phyloP scores from a whole-genome alignment of 768 basidiomycete species.

The Phlebiopsis flavidoalba region DNA sequence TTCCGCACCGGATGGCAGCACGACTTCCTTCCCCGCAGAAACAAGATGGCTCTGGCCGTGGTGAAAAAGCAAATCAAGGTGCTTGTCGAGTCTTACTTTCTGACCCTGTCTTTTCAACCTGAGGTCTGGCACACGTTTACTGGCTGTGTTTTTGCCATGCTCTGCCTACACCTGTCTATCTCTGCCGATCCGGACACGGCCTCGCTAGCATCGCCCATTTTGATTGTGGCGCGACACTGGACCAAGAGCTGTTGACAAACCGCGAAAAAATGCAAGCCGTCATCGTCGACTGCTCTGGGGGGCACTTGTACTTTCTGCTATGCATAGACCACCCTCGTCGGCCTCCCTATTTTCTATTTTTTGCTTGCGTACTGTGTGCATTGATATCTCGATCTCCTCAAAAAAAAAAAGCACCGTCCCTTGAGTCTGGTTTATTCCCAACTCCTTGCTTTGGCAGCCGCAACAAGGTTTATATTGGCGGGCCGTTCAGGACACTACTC shows the following conservation, averaged over 20 bases:
- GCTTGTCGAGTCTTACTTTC: constrained; percentile 23
- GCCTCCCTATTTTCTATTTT: not conserved
- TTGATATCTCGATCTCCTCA: not conserved
- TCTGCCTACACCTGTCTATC: constrained; percentile 45
- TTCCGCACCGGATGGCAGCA: constrained; percentile 6
- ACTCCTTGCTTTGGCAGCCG: constrained; percentile 70
- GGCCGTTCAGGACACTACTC: constrained; percentile 83
- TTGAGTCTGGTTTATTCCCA: constrained; percentile 36
- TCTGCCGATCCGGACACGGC: not conserved
- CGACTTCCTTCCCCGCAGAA: constrained; percentile 6
- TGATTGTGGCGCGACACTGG: not conserved
- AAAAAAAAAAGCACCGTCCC: too few species aligned
- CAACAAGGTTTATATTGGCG: constrained; percentile 92
- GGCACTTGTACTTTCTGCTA: not conserved
- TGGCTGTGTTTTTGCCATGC: constrained; percentile 37
- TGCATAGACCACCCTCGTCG: not conserved
- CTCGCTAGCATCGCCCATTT: not conserved
- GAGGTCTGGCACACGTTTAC: constrained; percentile 12
- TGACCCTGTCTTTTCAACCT: constrained; percentile 11
- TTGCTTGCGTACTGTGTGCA: not conserved
- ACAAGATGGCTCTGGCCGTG: constrained; percentile 17
- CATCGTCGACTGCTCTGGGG: constrained; percentile 4
- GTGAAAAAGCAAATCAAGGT: constrained; percentile 30
- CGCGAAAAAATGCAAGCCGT: constrained; percentile 1
- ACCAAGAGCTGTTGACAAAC: not conserved